These are phyloP conservation scores for Colletotrichum sojae DNA, from an alignment of 2,329 filamentous ascomycete species.

Conservation along the genomic window DNA sequence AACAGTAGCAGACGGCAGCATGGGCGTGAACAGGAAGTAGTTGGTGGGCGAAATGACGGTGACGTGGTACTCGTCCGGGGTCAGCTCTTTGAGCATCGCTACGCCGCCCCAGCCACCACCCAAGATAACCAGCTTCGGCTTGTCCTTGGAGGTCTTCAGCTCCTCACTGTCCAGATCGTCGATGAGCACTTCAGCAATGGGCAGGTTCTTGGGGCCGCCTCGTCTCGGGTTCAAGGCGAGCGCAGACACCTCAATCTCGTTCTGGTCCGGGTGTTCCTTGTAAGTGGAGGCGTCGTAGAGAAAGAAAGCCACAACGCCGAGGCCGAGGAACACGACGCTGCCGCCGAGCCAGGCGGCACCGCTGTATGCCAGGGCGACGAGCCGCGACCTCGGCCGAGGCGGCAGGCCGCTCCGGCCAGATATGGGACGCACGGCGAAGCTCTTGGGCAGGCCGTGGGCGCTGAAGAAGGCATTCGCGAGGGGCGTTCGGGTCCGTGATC, in stretches of 20 bases:
- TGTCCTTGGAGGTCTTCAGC: constrained; percentile 81
- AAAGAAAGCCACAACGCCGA: constrained; percentile 86
- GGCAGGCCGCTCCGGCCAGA: constrained; percentile 65
- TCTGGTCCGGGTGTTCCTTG: constrained; percentile 74
- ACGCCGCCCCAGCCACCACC: constrained; percentile 97
- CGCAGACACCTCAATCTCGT: constrained; percentile 87
- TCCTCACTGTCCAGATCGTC: constrained; percentile 87
- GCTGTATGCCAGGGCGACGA: constrained; percentile 75
- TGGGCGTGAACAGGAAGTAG: constrained; percentile 98
- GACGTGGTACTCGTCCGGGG: constrained; percentile 93
- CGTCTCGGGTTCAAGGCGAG: constrained; percentile 83
- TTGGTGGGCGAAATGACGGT: constrained; percentile 95
- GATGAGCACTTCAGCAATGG: constrained; percentile 88
- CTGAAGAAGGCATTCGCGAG: constrained; percentile 40
- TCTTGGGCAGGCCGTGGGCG: constrained; percentile 23
- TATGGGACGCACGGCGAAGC: constrained; percentile 54
- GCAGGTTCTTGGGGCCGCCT: constrained; percentile 95
- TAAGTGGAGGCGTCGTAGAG: constrained; percentile 95
- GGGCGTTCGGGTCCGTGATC: constrained; percentile 30
- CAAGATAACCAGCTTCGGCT: constrained; percentile 92
- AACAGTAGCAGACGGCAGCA: constrained; percentile 97
- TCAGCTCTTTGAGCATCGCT: constrained; percentile 89
- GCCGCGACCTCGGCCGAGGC: constrained; percentile 61
- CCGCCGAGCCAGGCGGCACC: constrained; percentile 81
- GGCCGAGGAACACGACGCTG: constrained; percentile 78